These are phyloP conservation scores for Blastocystis sp. DNA, from an alignment of 352 stramenopile genomes.

Conservation along the genomic window DNA sequence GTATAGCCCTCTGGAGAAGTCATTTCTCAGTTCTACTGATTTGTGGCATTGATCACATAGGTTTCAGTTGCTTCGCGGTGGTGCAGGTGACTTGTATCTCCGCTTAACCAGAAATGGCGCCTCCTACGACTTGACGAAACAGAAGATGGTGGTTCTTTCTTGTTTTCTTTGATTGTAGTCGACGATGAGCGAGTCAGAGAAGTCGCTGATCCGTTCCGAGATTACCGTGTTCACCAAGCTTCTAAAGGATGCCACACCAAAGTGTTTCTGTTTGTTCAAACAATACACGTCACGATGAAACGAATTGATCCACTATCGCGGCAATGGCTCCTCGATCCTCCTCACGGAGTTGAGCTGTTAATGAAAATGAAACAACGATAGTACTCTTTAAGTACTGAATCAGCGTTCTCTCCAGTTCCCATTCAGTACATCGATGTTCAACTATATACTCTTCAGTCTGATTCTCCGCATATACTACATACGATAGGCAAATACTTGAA, in stretches of 20 bases:
- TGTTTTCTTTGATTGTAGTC: background rate
- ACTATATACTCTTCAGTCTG: background rate
- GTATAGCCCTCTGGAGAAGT: background rate
- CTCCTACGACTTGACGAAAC: constrained; percentile 33
- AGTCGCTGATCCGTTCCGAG: background rate
- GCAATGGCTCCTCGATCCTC: background rate
- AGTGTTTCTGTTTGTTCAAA: background rate
- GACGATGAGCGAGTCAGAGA: background rate
- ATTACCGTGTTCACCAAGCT: constrained; percentile 1
- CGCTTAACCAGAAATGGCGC: constrained; percentile 27
- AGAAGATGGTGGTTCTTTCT: background rate
- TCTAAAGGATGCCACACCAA: constrained; percentile 7
- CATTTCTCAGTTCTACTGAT: background rate
- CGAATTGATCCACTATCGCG: background rate
- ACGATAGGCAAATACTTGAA: background rate
- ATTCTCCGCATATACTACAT: background rate
- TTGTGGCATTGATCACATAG: background rate
- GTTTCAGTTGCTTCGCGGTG: constrained; percentile 13
- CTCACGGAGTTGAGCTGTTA: background rate
- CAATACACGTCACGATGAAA: background rate
- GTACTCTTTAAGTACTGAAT: background rate
- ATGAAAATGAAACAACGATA: background rate
- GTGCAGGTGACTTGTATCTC: background rate
- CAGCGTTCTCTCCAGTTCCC: background rate
- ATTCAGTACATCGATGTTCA: background rate